Conservation (phyloP, 2,329 filamentous ascomycete genomes). For the Monosporascus sp. region DNA sequence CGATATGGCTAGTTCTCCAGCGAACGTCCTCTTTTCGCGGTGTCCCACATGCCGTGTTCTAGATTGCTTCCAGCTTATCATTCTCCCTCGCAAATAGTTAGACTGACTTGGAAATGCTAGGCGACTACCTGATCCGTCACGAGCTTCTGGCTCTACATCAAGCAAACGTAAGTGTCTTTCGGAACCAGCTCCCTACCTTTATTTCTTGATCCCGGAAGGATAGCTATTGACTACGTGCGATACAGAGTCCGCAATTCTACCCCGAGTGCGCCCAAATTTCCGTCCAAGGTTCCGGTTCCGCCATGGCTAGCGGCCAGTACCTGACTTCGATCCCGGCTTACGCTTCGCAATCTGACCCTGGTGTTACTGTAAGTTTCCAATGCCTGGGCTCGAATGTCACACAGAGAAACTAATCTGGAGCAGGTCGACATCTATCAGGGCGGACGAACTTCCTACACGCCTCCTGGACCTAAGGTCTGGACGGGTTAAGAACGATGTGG, state of each 20-base stretch:
- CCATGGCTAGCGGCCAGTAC: slow-evolving; percentile 33
- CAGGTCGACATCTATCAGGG: slow-evolving; percentile 43
- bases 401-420: slow-evolving; percentile 4
- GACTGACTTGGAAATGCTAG: neutral
- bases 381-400: neutral
- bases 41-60: no score
- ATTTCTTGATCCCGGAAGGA: neutral
- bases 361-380: slow-evolving; percentile 34
- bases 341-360: slow-evolving; percentile 40
- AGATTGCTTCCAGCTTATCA: no score
- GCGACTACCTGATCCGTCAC: slow-evolving; percentile 53
- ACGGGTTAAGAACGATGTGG: slow-evolving; percentile 27
- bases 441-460: slow-evolving; percentile 39
- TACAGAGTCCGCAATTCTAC: slow-evolving; percentile 43
- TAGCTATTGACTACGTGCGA: neutral
- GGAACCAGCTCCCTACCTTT: neutral
- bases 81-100: no score
- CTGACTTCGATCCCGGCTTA: slow-evolving; percentile 42
- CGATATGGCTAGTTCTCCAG: no score
- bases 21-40: no score
- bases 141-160: slow-evolving; percentile 53
- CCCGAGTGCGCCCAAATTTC: slow-evolving; percentile 51
- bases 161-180: slow-evolving; percentile 34
- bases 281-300: slow-evolving; percentile 43
- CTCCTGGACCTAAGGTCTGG: slow-evolving; percentile 45